A percentile compares a stretch with the other conserved stretches of the same genome.
Conservation (phyloP, 192 early-diverging fungal genomes). For the Phlyctochytrium bullatum region DNA sequence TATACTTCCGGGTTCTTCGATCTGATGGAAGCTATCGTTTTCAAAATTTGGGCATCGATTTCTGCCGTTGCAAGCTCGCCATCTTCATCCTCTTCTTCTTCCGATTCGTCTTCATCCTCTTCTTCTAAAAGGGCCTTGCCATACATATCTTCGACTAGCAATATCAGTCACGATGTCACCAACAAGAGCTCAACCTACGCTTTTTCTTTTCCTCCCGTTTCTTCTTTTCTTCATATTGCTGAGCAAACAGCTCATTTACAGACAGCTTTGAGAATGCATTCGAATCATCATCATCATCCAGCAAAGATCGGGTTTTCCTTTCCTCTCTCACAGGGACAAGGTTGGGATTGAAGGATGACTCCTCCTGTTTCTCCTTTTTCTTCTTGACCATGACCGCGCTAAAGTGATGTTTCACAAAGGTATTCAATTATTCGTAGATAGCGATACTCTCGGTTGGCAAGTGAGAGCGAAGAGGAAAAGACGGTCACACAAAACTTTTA, state of each 20-base stretch:
- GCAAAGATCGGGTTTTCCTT: not conserved
- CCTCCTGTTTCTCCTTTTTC: slow-evolving; percentile 3
- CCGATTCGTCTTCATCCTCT: slow-evolving; percentile 56
- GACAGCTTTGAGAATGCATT: slow-evolving; percentile 18
- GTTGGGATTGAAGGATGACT: slow-evolving; percentile 20
- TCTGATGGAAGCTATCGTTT: slow-evolving; percentile 79
- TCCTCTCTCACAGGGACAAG: slow-evolving; percentile 16
- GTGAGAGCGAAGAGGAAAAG: too few species aligned
- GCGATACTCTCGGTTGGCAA: too few species aligned
- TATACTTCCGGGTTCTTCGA: slow-evolving; percentile 80
- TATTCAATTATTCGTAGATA: too few species aligned
- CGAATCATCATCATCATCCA: slow-evolving; percentile 1
- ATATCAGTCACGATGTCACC: not conserved
- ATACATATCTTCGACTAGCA: slow-evolving; percentile 62
- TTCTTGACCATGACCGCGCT: too few species aligned
- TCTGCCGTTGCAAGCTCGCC: slow-evolving; percentile 78
- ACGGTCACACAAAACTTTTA: too few species aligned
- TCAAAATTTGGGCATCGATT: slow-evolving; percentile 90
- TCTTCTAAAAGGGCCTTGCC: slow-evolving; percentile 43
- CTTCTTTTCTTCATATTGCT: slow-evolving; percentile 65
- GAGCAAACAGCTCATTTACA: slow-evolving; percentile 54
- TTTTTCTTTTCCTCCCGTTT: slow-evolving; percentile 61
- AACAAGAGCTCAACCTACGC: slow-evolving; percentile 42
- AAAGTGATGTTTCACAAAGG: too few species aligned
- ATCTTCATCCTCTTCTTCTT: slow-evolving; percentile 60